Conservation (phyloP, 1,284 basidiomycete genomes). For the Boletus smithii region DNA sequence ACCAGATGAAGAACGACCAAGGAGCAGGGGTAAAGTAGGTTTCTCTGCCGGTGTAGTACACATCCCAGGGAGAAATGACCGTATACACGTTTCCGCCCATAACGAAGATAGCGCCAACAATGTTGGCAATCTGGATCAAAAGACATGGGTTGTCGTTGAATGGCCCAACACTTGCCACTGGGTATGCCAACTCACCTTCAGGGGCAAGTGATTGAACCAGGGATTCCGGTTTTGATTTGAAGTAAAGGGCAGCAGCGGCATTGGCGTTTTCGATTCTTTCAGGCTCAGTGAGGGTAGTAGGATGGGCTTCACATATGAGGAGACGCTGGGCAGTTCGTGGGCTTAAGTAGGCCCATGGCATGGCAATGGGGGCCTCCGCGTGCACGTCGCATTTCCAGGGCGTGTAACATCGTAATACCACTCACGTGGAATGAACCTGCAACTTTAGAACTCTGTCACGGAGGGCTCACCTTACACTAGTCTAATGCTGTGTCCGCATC, state of each 20-base stretch:
- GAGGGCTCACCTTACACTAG: slow-evolving; percentile 3
- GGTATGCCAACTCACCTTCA: slow-evolving; percentile 23
- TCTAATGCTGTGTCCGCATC: slow-evolving; percentile 8
- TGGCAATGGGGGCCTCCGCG: slow-evolving; percentile 20
- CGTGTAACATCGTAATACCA: slow-evolving; percentile 17
- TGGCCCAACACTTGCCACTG: too few species aligned
- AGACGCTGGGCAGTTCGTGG: slow-evolving; percentile 12
- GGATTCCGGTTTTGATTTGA: slow-evolving; percentile 22
- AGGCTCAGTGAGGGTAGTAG: slow-evolving; percentile 8
- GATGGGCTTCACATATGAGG: slow-evolving; percentile 13
- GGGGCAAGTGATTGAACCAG: slow-evolving; percentile 27
- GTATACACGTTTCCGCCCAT: slow-evolving; percentile 85
- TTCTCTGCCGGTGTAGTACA: slow-evolving; percentile 68
- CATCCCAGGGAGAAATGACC: slow-evolving; percentile 66
- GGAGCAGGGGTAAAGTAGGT: slow-evolving; percentile 92
- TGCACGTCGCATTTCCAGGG: slow-evolving; percentile 29
- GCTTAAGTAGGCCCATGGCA: slow-evolving; percentile 27
- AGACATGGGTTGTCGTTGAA: slow-evolving; percentile 6
- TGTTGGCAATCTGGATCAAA: slow-evolving; percentile 62
- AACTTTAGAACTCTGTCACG: slow-evolving; percentile 1
- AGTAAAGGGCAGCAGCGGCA: slow-evolving; percentile 29
- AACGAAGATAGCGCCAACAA: slow-evolving; percentile 74
- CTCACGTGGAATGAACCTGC: slow-evolving; percentile 17
- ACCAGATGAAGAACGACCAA: slow-evolving; percentile 85
- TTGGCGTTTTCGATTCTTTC: slow-evolving; percentile 2